Percentiles rank a stretch among this genome's conserved stretches.
Evolutionary conservation across 1,139 yeast species (phyloP).

Genomic region (Suhomyces choctaworum): DNA sequence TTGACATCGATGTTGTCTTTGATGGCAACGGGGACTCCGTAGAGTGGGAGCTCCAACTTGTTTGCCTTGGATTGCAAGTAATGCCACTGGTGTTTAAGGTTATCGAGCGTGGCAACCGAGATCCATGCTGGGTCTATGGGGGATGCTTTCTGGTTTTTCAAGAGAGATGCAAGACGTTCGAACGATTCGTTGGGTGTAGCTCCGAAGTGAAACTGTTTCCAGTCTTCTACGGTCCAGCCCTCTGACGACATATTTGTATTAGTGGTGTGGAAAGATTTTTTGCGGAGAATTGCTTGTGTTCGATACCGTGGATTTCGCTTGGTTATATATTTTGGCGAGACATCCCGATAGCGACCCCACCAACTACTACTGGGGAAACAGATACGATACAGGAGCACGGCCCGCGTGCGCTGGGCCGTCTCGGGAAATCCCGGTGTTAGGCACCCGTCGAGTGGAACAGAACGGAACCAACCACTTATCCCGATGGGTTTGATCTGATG

Average conservation of each 20-base stretch:
- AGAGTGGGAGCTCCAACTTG: slow-evolving; percentile 57
- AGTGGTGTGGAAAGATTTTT: too few species aligned
- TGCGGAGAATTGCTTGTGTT: too few species aligned
- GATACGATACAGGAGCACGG: background rate
- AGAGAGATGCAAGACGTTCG: slow-evolving; percentile 46
- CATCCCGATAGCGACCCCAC: too few species aligned
- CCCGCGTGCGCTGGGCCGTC: background rate
- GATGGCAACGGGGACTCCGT: slow-evolving; percentile 92
- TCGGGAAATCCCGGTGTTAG: background rate
- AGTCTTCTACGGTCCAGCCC: slow-evolving; percentile 54
- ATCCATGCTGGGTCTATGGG: slow-evolving; percentile 88
- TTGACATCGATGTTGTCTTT: slow-evolving; percentile 92
- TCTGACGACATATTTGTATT: slow-evolving; percentile 21
- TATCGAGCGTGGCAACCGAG: slow-evolving; percentile 61
- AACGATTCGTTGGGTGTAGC: slow-evolving; percentile 66
- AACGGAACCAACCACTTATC: background rate
- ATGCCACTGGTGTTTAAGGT: slow-evolving; percentile 74
- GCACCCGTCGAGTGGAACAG: background rate
- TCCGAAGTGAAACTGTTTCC: slow-evolving; percentile 67
- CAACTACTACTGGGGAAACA: background rate
- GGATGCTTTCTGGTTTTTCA: slow-evolving; percentile 46
- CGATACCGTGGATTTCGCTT: too few species aligned
- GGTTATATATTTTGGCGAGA: too few species aligned
- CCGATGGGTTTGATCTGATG: background rate
- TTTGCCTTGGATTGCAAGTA: slow-evolving; percentile 63